These are phyloP conservation scores for Fraxinus sp. DNA, from an alignment of 305 asterid genomes.

Conservation along the genomic window DNA sequence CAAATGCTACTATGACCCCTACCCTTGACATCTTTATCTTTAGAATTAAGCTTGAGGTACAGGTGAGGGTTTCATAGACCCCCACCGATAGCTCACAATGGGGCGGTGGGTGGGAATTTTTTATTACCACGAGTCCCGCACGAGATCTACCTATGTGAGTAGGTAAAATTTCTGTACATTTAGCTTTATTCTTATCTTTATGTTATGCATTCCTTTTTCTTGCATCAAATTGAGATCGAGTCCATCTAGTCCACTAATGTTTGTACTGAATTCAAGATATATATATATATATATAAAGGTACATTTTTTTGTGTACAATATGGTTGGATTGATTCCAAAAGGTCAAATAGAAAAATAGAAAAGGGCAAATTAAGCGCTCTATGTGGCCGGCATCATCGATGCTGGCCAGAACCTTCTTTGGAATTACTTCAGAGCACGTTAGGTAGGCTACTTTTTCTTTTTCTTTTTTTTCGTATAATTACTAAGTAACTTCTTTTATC, in stretches of 20 bases:
- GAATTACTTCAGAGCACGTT: background rate
- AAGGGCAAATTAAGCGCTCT: conserved; percentile 18
- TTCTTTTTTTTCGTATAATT: no score
- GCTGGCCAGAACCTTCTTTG: conserved; percentile 21
- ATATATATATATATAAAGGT: background rate
- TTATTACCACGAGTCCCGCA: no score
- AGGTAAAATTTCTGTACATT: no score
- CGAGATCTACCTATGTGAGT: no score
- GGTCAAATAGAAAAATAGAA: conserved; percentile 33
- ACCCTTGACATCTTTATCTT: background rate
- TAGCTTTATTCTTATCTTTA: background rate
- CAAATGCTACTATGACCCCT: background rate
- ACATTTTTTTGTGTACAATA: background rate
- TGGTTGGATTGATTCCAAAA: conserved; percentile 24
- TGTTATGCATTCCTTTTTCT: background rate
- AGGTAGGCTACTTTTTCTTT: background rate
- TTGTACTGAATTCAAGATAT: background rate
- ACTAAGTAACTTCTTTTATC: background rate
- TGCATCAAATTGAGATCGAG: background rate
- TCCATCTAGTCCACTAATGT: conserved; percentile 23
- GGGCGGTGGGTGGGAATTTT: no score
- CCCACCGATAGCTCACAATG: no score
- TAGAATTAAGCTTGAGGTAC: no score
- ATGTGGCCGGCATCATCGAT: conserved; percentile 51
- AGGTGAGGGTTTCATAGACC: no score